Conservation (phyloP, 371 early-diverging fungal species). For the Globomyces sp. region DNA sequence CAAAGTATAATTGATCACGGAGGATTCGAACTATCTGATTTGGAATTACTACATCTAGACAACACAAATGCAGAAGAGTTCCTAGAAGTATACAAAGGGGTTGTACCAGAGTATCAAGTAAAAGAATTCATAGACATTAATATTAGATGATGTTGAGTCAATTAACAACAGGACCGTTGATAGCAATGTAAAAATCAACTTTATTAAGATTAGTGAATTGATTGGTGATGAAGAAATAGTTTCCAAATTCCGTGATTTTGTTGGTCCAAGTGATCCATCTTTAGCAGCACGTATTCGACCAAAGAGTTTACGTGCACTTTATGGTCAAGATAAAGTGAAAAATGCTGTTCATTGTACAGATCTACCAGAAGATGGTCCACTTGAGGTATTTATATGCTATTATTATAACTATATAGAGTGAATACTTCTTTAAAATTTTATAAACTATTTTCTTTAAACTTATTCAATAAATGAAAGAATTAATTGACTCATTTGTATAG, state of each 20-base stretch:
- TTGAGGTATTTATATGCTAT: conserved; percentile 39
- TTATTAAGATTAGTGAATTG: conserved; percentile 25
- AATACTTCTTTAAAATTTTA: conserved; percentile 22
- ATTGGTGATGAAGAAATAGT: conserved; percentile 31
- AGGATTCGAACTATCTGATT: conserved; percentile 44
- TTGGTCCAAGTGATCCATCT: conserved; percentile 47
- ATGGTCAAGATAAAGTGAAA: conserved; percentile 44
- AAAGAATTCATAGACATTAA: not conserved
- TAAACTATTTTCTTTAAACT: not conserved
- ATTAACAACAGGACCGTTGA: conserved; percentile 43
- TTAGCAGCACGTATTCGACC: conserved; percentile 43
- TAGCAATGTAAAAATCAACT: conserved; percentile 34
- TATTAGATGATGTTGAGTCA: conserved; percentile 42
- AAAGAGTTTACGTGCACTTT: conserved; percentile 44
- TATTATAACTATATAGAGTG: conserved; percentile 5
- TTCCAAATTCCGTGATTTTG: conserved; percentile 42
- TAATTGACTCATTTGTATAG: not conserved
- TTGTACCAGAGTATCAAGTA: conserved; percentile 49
- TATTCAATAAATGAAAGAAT: not conserved
- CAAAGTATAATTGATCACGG: conserved; percentile 26
- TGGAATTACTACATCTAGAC: conserved; percentile 42
- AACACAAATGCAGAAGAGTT: conserved; percentile 51
- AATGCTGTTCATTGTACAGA: conserved; percentile 56
- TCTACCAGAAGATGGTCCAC: conserved; percentile 46
- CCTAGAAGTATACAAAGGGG: conserved; percentile 55